These are phyloP conservation scores for Pseudotulostoma volvatum DNA, from an alignment of 495 filamentous ascomycete species.

Conservation along the genomic window DNA sequence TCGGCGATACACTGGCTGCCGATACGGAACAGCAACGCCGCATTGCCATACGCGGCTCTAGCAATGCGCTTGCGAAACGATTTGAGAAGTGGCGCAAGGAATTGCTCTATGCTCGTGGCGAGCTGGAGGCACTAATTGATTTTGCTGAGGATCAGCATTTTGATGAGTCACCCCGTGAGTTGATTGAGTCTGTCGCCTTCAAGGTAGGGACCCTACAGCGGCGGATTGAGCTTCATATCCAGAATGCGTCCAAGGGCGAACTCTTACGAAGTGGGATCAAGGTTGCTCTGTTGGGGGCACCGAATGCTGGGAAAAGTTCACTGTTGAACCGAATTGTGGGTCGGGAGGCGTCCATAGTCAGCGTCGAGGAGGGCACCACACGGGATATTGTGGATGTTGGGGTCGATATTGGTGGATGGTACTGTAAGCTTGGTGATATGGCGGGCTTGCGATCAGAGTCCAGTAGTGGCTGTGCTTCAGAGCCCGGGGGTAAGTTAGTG, in stretches of 20 bases:
- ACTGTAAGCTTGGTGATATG: slow-evolving; percentile 80
- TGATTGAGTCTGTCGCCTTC: slow-evolving; percentile 48
- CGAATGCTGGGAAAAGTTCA: slow-evolving; percentile 92
- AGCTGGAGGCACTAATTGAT: slow-evolving; percentile 90
- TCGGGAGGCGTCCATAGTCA: slow-evolving; percentile 87
- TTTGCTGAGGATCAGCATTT: slow-evolving; percentile 97
- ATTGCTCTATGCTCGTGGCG: slow-evolving; percentile 67
- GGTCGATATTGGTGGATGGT: slow-evolving; percentile 76
- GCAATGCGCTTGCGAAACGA: slow-evolving; percentile 48
- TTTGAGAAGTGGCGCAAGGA: slow-evolving; percentile 75
- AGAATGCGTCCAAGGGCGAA: slow-evolving; percentile 70
- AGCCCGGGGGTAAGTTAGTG: slow-evolving; percentile 1
- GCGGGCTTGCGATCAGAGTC: slow-evolving; percentile 56
- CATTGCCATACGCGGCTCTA: slow-evolving; percentile 63
- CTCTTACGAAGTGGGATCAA: slow-evolving; percentile 72
- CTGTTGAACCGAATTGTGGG: slow-evolving; percentile 85
- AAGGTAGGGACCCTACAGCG: slow-evolving; percentile 42
- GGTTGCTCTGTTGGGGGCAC: slow-evolving; percentile 73
- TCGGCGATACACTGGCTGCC: slow-evolving; percentile 70
- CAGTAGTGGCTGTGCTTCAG: slow-evolving; percentile 6
- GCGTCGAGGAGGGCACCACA: slow-evolving; percentile 78
- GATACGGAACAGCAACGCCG: slow-evolving; percentile 89
- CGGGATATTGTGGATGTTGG: slow-evolving; percentile 87
- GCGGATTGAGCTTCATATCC: slow-evolving; percentile 49
- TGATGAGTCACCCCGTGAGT: slow-evolving; percentile 62